Evolutionary conservation across 1,139 yeast genomes (phyloP).

Genomic region (Saccharomycopsis hybrid): DNA sequence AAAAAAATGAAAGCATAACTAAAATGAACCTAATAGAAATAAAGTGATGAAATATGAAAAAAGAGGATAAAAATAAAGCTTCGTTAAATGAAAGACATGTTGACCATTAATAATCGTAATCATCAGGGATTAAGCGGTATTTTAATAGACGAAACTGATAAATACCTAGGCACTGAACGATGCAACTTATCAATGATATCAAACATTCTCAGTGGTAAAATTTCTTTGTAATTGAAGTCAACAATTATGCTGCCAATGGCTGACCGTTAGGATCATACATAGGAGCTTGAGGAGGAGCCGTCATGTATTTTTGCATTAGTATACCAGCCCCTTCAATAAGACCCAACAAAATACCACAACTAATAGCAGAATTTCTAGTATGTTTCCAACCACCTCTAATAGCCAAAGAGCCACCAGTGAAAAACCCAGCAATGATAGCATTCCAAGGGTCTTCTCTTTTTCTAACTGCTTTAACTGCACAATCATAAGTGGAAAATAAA

Average conservation of each 20-base stretch:
- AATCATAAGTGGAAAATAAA: conserved; percentile 87
- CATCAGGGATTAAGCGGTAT: too few relatives aligned
- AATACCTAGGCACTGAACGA: too few relatives aligned
- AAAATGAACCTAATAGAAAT: too few relatives aligned
- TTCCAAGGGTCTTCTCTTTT: conserved; percentile 98
- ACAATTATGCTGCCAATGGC: conserved; percentile 21
- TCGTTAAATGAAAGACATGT: too few relatives aligned
- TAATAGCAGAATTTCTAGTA: conserved; percentile 92
- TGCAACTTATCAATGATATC: too few relatives aligned
- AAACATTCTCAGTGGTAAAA: too few relatives aligned
- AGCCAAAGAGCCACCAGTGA: conserved; percentile 97
- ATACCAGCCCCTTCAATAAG: conserved; percentile 98
- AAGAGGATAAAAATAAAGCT: too few relatives aligned
- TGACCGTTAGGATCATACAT: conserved; percentile 30
- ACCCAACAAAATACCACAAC: conserved; percentile 95
- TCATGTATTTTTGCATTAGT: conserved; percentile 88
- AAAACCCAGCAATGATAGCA: conserved; percentile 96
- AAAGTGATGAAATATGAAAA: too few relatives aligned
- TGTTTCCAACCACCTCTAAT: conserved; percentile 99
- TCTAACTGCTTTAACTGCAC: conserved; percentile 91
- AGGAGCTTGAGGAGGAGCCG: conserved; percentile 35
- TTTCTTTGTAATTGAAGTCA: too few relatives aligned
- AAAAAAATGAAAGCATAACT: too few relatives aligned
- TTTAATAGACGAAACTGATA: too few relatives aligned
- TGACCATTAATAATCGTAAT: too few relatives aligned